Conservation (phyloP, 1,284 basidiomycete species). For the Peniophora sp. region DNA sequence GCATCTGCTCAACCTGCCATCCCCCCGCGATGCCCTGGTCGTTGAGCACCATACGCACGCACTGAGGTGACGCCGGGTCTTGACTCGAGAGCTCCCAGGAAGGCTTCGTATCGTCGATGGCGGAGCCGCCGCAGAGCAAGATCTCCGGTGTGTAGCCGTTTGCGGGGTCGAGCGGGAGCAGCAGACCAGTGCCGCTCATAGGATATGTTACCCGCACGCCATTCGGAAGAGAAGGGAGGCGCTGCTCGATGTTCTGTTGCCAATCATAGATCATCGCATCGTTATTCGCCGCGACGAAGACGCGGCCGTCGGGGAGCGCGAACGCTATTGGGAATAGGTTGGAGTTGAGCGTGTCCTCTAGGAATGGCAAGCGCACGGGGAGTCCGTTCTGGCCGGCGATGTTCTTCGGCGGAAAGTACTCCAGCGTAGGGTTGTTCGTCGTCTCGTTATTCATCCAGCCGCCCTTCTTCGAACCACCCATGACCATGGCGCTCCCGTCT, state of each 20-base stretch:
- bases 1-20: slow-evolving; percentile 74
- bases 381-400: slow-evolving; percentile 59
- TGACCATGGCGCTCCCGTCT: slow-evolving; percentile 76
- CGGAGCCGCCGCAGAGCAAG: slow-evolving; percentile 73
- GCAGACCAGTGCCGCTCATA: slow-evolving; percentile 63
- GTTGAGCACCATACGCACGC: slow-evolving; percentile 60
- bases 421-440: slow-evolving; percentile 74
- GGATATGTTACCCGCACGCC: slow-evolving; percentile 79
- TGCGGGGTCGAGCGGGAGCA: slow-evolving; percentile 61
- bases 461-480: slow-evolving; percentile 72
- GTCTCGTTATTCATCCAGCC: slow-evolving; percentile 78
- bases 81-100: slow-evolving; percentile 61
- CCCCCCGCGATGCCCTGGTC: slow-evolving; percentile 58
- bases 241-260: slow-evolving; percentile 52
- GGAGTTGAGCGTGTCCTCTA: slow-evolving; percentile 65
- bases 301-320: slow-evolving; percentile 58
- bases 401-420: slow-evolving; percentile 73
- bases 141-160: slow-evolving; percentile 64
- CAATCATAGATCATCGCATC: slow-evolving; percentile 79
- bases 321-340: slow-evolving; percentile 81
- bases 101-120: slow-evolving; percentile 53
- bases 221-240: slow-evolving; percentile 69
- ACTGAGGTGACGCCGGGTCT: slow-evolving; percentile 65
- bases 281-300: slow-evolving; percentile 77
- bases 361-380: slow-evolving; percentile 54